phyloP scores from a whole-genome alignment of 2,329 filamentous ascomycete genomes.

The Calycina herbarum region DNA sequence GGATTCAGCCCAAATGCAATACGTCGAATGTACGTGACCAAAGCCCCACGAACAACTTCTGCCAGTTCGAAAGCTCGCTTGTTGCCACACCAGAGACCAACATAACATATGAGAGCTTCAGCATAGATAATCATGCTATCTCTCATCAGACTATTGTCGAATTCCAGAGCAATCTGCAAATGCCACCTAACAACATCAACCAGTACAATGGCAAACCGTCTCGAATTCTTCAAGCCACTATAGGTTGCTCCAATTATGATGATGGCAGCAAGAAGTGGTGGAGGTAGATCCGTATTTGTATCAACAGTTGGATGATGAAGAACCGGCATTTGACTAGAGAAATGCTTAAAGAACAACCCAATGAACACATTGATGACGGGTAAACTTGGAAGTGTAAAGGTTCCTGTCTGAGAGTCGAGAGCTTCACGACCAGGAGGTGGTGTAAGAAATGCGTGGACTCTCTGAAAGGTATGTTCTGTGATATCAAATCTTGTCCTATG shows the following conservation, averaged over 20 bases:
- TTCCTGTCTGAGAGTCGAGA: slow-evolving; percentile 16
- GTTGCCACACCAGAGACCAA: slow-evolving; percentile 32
- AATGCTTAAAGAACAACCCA: slow-evolving; percentile 30
- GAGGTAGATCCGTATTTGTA: slow-evolving; percentile 27
- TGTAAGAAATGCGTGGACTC: slow-evolving; percentile 21
- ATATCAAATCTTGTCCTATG: slow-evolving; percentile 31
- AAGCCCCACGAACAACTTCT: slow-evolving; percentile 28
- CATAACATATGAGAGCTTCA: slow-evolving; percentile 29
- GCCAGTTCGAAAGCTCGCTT: slow-evolving; percentile 30
- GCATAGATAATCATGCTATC: slow-evolving; percentile 31
- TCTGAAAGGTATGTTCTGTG: slow-evolving; percentile 24
- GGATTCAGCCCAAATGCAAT: slow-evolving; percentile 17
- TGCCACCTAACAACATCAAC: slow-evolving; percentile 30
- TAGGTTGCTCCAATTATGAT: slow-evolving; percentile 31
- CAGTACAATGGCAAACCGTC: slow-evolving; percentile 29
- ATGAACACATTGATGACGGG: slow-evolving; percentile 31
- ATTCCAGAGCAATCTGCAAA: slow-evolving; percentile 25
- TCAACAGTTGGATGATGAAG: slow-evolving; percentile 31
- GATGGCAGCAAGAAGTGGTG: slow-evolving; percentile 29
- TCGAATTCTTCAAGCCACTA: slow-evolving; percentile 27
- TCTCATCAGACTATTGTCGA: slow-evolving; percentile 27
- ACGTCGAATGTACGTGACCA: slow-evolving; percentile 28
- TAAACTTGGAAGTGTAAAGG: slow-evolving; percentile 27
- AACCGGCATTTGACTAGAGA: slow-evolving; percentile 32
- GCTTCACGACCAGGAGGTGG: slow-evolving; percentile 20